A percentile compares a stretch with the other conserved stretches of the same genome.
Evolutionary conservation across 306 rosid genomes (phyloP).

Genomic region (Cercis canadensis): DNA sequence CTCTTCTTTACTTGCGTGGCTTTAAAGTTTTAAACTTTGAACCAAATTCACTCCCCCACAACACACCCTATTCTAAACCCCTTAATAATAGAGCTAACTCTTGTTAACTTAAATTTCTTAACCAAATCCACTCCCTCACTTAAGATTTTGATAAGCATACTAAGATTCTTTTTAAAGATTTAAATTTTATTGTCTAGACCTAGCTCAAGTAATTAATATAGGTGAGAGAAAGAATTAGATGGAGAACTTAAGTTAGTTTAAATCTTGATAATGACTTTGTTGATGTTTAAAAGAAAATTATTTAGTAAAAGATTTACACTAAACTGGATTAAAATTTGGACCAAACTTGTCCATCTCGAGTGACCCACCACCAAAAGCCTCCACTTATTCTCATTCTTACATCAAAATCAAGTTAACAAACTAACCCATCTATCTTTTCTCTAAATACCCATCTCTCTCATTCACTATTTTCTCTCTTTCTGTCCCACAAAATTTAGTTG

Average conservation of each 20-base stretch:
- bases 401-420: slow-evolving; percentile 35
- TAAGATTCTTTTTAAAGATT: too few species aligned
- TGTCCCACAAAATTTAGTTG: slow-evolving; percentile 43
- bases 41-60: slow-evolving; percentile 37
- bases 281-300: too few species aligned
- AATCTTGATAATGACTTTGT: too few species aligned
- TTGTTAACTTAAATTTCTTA: too few species aligned
- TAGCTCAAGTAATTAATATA: too few species aligned
- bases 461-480: background rate
- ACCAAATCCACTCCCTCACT: too few species aligned
- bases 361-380: slow-evolving; percentile 73
- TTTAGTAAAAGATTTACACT: too few species aligned
- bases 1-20: slow-evolving; percentile 57
- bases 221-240: too few species aligned
- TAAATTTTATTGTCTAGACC: too few species aligned
- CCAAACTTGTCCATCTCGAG: slow-evolving; percentile 26
- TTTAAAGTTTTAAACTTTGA: slow-evolving; percentile 60
- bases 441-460: slow-evolving; percentile 1
- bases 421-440: background rate
- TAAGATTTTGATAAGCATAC: too few species aligned
- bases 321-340: background rate
- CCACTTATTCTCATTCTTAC: slow-evolving; percentile 22
- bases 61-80: background rate
- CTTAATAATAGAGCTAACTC: too few species aligned
- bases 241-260: too few species aligned